Evolutionary conservation across 495 filamentous ascomycete species (phyloP).

Genomic region (Bacidia rubella): DNA sequence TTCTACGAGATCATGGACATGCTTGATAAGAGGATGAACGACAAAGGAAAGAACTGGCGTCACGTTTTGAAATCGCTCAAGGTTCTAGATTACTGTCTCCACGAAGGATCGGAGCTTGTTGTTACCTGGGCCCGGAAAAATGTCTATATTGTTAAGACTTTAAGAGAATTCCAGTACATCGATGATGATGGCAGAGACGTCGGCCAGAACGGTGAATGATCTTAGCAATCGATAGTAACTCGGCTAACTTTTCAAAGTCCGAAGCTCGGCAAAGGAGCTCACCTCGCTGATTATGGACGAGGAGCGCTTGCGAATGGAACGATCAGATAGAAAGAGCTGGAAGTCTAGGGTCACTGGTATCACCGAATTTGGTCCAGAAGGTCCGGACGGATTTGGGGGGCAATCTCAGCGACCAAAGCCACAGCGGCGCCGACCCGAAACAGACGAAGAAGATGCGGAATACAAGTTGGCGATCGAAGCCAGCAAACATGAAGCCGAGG

Average conservation of each 20-base stretch:
- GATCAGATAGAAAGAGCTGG: constrained; percentile 86
- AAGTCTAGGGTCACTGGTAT: constrained; percentile 91
- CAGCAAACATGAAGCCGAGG: constrained; percentile 89
- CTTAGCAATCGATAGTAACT: not conserved
- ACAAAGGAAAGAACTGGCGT: constrained; percentile 99
- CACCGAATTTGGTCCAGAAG: constrained; percentile 55
- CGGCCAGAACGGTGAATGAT: constrained; percentile 70
- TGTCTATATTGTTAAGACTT: constrained; percentile 94
- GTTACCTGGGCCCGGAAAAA: constrained; percentile 98
- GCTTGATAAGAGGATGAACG: constrained; percentile 96
- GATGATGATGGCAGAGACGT: constrained; percentile 93
- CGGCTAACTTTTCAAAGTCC: constrained; percentile 43
- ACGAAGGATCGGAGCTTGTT: constrained; percentile 91
- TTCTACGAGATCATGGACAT: constrained; percentile 99
- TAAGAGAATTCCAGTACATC: constrained; percentile 90
- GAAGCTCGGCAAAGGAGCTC: constrained; percentile 90
- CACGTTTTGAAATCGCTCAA: constrained; percentile 97
- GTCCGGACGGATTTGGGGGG: constrained; percentile 24
- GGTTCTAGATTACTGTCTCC: constrained; percentile 94
- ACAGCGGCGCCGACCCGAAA: constrained; percentile 30
- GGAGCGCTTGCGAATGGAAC: constrained; percentile 81
- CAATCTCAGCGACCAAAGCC: constrained; percentile 26
- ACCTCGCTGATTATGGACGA: constrained; percentile 91
- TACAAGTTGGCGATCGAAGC: constrained; percentile 90
- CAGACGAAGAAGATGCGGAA: constrained; percentile 84